Conservation (phyloP, 1,284 basidiomycete species). For the Trichosporon asahii region DNA sequence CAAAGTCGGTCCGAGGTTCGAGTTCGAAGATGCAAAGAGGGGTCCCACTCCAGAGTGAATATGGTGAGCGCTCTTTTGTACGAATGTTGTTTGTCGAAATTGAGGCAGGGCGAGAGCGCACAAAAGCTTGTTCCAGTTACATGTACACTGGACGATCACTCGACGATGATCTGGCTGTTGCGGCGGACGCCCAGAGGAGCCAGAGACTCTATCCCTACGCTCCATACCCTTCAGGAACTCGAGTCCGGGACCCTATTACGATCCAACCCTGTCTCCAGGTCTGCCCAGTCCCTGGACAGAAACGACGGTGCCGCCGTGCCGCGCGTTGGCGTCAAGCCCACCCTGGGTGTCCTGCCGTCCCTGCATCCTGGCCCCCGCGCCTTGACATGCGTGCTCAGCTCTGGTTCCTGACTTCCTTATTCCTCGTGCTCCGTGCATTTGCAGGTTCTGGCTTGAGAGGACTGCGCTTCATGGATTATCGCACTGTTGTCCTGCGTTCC, state of each 20-base stretch:
- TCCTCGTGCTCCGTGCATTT: neutral
- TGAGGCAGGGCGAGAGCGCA: neutral
- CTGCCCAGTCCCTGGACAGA: neutral
- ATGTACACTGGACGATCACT: conserved; percentile 7
- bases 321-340: neutral
- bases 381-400: neutral
- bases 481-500: neutral
- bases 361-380: neutral
- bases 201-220: neutral
- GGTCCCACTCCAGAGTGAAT: neutral
- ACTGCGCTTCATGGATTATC: neutral
- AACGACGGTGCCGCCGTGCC: conserved; percentile 5
- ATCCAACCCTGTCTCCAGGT: conserved; percentile 2
- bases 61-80: neutral
- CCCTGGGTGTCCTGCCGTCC: neutral
- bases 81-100: neutral
- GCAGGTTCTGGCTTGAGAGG: neutral
- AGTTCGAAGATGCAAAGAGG: neutral
- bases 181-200: neutral
- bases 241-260: conserved; percentile 2
- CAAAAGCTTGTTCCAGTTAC: conserved; percentile 4
- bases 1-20: neutral
- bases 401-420: neutral
- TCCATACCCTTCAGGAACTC: neutral
- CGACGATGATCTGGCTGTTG: conserved; percentile 1